Evolutionary conservation across 176 grass and related monocot species (phyloP).

Genomic region (Thinopyrum elongatum): DNA sequence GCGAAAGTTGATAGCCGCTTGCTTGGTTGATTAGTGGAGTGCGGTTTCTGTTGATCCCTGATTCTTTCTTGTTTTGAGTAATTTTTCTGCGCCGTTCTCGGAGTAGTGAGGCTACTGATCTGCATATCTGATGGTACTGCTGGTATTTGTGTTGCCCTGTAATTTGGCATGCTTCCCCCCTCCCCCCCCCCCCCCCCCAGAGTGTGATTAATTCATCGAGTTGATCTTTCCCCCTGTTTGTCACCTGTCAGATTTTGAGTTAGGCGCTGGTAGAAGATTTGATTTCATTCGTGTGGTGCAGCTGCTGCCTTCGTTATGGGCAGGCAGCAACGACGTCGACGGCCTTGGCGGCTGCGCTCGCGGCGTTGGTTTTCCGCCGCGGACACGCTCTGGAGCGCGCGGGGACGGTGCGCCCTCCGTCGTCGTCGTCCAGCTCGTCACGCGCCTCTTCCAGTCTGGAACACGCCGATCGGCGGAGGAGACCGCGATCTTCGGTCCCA

Average conservation of each 20-base stretch:
- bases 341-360: no score
- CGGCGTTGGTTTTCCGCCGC: no score
- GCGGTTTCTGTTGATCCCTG: conserved; percentile 3
- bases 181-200: no score
- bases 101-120: background rate
- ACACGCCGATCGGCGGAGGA: no score
- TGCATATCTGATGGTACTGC: background rate
- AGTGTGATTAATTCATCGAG: conserved; percentile 23
- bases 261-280: background rate
- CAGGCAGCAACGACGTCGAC: no score
- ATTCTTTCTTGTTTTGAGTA: background rate
- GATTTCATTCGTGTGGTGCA: no score
- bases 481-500: background rate
- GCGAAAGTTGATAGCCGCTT: conserved; percentile 44
- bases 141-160: conserved; percentile 20
- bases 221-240: background rate
- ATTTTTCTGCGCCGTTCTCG: conserved; percentile 12
- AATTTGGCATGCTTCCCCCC: conserved; percentile 29
- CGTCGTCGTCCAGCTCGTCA: no score
- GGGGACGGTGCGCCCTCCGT: no score
- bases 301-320: no score
- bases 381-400: no score
- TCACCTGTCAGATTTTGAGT: background rate
- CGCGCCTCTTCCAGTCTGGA: no score
- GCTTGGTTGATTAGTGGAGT: background rate